phyloP scores from a whole-genome alignment of 257 asterid genomes.

The Gentiana macrophylla region DNA sequence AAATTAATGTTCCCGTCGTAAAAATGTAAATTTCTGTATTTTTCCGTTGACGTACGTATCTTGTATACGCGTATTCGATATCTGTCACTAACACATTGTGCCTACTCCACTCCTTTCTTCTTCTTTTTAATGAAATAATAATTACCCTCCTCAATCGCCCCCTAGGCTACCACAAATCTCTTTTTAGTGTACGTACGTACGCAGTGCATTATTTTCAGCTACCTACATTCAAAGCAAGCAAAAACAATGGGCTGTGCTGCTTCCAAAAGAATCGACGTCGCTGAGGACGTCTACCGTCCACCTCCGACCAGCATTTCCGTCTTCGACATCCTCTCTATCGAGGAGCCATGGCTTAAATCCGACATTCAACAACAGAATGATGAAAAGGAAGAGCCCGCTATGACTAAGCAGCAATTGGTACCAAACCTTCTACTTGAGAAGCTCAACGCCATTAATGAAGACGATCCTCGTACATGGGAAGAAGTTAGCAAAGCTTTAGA shows the following conservation, averaged over 20 bases:
- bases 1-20: too few species aligned
- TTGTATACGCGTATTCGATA: too few species aligned
- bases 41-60: too few species aligned
- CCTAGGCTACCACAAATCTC: too few species aligned
- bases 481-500: conserved; percentile 82
- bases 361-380: conserved; percentile 11
- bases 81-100: too few species aligned
- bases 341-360: conserved; percentile 71
- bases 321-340: conserved; percentile 63
- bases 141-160: too few species aligned
- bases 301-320: conserved; percentile 72
- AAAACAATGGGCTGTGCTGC: conserved; percentile 80
- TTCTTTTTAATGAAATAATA: too few species aligned
- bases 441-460: conserved; percentile 54
- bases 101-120: too few species aligned
- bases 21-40: too few species aligned
- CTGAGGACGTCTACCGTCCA: conserved; percentile 58
- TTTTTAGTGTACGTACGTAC: too few species aligned
- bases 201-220: neutral
- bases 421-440: conserved; percentile 55
- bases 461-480: conserved; percentile 80
- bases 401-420: conserved; percentile 11
- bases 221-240: neutral
- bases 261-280: conserved; percentile 46
- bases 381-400: conserved; percentile 2